phyloP scores from a whole-genome alignment of 352 stramenopile genomes.

The Globisporangium ultimum region DNA sequence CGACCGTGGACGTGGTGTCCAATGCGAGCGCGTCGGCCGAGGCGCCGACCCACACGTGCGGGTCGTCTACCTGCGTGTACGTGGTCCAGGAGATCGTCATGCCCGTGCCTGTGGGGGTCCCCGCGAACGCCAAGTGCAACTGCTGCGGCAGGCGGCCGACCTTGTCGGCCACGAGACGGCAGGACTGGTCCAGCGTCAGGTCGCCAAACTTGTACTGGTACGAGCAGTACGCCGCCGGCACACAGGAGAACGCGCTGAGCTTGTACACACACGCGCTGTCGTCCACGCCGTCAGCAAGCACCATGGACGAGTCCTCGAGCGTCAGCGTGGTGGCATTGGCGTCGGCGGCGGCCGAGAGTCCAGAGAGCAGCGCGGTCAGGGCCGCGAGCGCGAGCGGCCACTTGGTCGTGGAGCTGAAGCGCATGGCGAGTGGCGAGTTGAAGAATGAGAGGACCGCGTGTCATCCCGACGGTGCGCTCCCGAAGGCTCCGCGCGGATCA shows the following conservation, averaged over 20 bases:
- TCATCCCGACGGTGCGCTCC: too few species aligned
- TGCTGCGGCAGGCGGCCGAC: slow-evolving; percentile 32
- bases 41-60: slow-evolving; percentile 39
- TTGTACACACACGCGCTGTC: slow-evolving; percentile 28
- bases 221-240: slow-evolving; percentile 28
- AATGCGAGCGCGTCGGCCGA: slow-evolving; percentile 20
- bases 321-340: too few species aligned
- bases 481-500: too few species aligned
- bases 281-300: slow-evolving; percentile 12
- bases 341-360: too few species aligned
- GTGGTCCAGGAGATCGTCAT: slow-evolving; percentile 68
- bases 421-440: too few species aligned
- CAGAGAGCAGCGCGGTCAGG: too few species aligned
- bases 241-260: slow-evolving; percentile 20
- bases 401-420: too few species aligned
- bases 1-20: slow-evolving; percentile 18
- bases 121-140: slow-evolving; percentile 53
- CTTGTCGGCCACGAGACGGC: slow-evolving; percentile 17
- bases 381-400: too few species aligned
- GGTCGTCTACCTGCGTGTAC: slow-evolving; percentile 36
- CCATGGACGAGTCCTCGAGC: too few species aligned
- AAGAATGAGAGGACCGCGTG: too few species aligned
- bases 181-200: slow-evolving; percentile 39
- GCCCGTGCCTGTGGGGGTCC: slow-evolving; percentile 30
- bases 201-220: slow-evolving; percentile 38